Base-by-base conservation (phyloP, 306 rosid species). In the Cucurbita moschata region DNA sequence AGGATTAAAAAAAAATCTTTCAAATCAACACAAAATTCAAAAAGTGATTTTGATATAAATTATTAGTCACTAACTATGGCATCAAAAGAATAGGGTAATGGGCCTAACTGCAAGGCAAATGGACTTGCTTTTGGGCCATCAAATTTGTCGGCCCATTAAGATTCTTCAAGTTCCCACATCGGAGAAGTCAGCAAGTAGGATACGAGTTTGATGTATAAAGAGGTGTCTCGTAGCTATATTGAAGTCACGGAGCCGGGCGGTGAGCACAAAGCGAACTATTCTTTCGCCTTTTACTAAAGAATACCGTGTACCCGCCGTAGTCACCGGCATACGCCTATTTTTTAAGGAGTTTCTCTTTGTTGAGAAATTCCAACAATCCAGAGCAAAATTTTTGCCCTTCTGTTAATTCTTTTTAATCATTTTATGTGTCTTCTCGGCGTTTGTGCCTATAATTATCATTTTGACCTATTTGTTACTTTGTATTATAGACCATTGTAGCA, bases 271-370 rank as follows among this genome's bases (percentile, higher is more conserved):
- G 84, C 83, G 83, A 84, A 84, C 85, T 81, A 84, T 86, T 88
- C 91, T 88, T 83, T 85, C 82, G 84, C 89, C 88, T 86, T 88
- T 86, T 86, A 84, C 86, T 86, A 81, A 84, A 81, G 90, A 84
- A 84, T 83, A 88, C 86, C 84, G 88, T 84, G 88, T 78, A 82
- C 72, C 4, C 64, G 77, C 26, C 26, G 81, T 77, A 3, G 0
- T 0, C 0, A 77, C 75, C 79, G 78, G 86, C 83, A 78, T 82
- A 71, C 77, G 51, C 75, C 54, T 0, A 78, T 78, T 71, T 81
- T 82, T 80, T 43, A 8, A 56, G 68, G 68, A 15, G 6, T 37
- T 62, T 37, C 68, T 37, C 23, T 26, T 37, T 3, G 13, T 0
- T 15, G 46, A 15, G 68, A 15, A 62, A 61, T 0, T 15, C 68